A percentile compares a stretch with the other conserved stretches of the same genome.
phyloP scores from a whole-genome alignment of 2,329 filamentous ascomycete species.

The Mariannaea sp. region DNA sequence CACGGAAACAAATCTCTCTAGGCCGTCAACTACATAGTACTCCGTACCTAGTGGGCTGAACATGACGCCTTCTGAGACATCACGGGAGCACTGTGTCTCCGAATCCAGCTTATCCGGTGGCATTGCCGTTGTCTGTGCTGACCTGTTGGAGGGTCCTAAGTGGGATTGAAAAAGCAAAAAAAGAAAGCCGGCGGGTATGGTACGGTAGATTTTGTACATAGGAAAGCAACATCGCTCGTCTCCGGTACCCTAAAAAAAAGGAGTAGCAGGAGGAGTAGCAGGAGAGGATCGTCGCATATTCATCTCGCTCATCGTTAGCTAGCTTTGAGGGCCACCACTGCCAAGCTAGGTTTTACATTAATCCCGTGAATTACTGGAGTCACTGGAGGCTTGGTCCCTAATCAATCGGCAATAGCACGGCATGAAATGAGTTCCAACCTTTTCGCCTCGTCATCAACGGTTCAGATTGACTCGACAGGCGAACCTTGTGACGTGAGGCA shows the following conservation, averaged over 20 bases:
- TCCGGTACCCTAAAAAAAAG: not conserved
- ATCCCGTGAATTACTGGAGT: not conserved
- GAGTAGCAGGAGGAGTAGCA: not conserved
- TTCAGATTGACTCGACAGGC: too few species aligned
- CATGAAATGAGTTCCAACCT: not conserved
- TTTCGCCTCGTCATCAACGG: not conserved
- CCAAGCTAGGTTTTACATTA: not conserved
- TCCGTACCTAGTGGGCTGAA: too few species aligned
- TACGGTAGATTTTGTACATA: not conserved
- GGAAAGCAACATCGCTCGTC: constrained; percentile 3
- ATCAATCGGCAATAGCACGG: not conserved
- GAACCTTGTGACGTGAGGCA: too few species aligned
- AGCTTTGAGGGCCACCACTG: not conserved
- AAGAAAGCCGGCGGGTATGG: not conserved
- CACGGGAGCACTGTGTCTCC: too few species aligned
- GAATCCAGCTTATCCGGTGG: too few species aligned
- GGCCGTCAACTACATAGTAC: too few species aligned
- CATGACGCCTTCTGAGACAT: too few species aligned
- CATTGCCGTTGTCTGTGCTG: not conserved
- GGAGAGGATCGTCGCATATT: constrained; percentile 19
- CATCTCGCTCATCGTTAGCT: constrained; percentile 12
- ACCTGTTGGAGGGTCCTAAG: not conserved
- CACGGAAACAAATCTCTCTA: too few species aligned
- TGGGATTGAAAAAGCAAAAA: constrained; percentile 1
- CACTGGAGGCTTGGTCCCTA: not conserved